These are phyloP conservation scores for Dendrostoma leiphaemia DNA, from an alignment of 2,329 filamentous ascomycete genomes.

Conservation along the genomic window DNA sequence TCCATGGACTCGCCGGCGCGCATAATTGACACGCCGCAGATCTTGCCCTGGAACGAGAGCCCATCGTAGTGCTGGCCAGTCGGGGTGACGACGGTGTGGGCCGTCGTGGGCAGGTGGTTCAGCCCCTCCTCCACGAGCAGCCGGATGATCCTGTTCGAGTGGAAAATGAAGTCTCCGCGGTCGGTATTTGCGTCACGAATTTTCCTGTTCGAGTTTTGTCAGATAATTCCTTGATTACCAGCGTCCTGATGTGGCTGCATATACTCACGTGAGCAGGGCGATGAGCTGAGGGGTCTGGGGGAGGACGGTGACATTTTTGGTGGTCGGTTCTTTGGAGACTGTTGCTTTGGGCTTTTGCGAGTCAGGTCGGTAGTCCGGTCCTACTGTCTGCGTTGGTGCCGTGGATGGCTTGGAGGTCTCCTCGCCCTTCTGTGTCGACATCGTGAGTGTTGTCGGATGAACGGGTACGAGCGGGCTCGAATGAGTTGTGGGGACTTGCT, in stretches of 20 bases:
- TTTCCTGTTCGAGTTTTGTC: slow-evolving; percentile 60
- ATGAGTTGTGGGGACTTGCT: slow-evolving; percentile 11
- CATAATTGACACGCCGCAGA: slow-evolving; percentile 98
- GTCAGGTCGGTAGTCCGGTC: slow-evolving; percentile 73
- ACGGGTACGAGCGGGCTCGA: not conserved
- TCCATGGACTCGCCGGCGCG: slow-evolving; percentile 98
- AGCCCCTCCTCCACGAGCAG: slow-evolving; percentile 94
- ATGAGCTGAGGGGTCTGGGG: slow-evolving; percentile 96
- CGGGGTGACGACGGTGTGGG: slow-evolving; percentile 86
- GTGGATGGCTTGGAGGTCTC: slow-evolving; percentile 20
- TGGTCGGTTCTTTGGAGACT: slow-evolving; percentile 76
- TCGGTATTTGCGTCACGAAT: slow-evolving; percentile 89
- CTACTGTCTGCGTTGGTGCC: slow-evolving; percentile 62
- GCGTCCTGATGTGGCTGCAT: not conserved
- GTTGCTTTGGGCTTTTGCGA: slow-evolving; percentile 83
- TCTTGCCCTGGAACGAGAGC: slow-evolving; percentile 95
- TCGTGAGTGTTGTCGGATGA: slow-evolving; percentile 1
- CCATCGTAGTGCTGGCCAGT: slow-evolving; percentile 86
- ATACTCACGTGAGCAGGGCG: slow-evolving; percentile 88
- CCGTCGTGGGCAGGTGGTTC: slow-evolving; percentile 90
- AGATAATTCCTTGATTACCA: not conserved
- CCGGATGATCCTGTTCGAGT: slow-evolving; percentile 96
- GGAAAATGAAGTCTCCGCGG: slow-evolving; percentile 97
- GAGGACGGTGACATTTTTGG: slow-evolving; percentile 86
- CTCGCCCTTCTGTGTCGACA: slow-evolving; percentile 14